Evolutionary conservation across 352 stramenopile species (phyloP), one percentile per base, ranked within the genome.

Genomic region (Phytophthora pisi): DNA sequence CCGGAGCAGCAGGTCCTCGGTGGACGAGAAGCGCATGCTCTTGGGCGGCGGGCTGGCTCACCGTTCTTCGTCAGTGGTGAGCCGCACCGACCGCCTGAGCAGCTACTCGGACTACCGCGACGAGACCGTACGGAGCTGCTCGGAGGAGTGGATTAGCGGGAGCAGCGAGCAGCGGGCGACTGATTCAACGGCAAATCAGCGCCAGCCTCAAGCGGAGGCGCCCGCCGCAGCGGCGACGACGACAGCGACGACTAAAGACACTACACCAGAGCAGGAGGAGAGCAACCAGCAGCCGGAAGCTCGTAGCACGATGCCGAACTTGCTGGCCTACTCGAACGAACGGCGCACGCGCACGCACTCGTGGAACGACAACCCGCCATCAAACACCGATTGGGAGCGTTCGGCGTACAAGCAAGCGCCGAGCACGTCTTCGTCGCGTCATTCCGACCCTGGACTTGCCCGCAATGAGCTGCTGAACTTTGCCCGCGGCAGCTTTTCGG

Each of bases 381-480:
- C 42, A 16, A 68, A 40, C 10, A 64, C 74, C 16, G 81, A 91
- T 52, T 82, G 77, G 68, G 80, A 86, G 47, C 74, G 30, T 23
- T 51, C 84, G 43, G 77, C 83, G 53, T 81, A 76, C 67, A 79
- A 89, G 64, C 79, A 79, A 1, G 46, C 53, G 16, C 40, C 65
- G 30, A 74, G 38, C 61, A 56, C 52, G 58, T 78, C 75, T 30
- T 61, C 52, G 31, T 78, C 75, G 8, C 86, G 86, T 65, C 84
- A 91, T 66, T 94, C 86, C 38, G 86, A 94, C 68, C 86, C 86
- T 24, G 86, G 86, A 18, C 54, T 86, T 10, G 66, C 70, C 63
- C 82, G 80, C 42, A 88, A 87, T 18, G 86, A 94, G 51, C 69
- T 94, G 63, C 73, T 94, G 4, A 92, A 75, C 64, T 90, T 94